Base-by-base conservation (phyloP, 805 yeast species). In the Candida boleticola region DNA sequence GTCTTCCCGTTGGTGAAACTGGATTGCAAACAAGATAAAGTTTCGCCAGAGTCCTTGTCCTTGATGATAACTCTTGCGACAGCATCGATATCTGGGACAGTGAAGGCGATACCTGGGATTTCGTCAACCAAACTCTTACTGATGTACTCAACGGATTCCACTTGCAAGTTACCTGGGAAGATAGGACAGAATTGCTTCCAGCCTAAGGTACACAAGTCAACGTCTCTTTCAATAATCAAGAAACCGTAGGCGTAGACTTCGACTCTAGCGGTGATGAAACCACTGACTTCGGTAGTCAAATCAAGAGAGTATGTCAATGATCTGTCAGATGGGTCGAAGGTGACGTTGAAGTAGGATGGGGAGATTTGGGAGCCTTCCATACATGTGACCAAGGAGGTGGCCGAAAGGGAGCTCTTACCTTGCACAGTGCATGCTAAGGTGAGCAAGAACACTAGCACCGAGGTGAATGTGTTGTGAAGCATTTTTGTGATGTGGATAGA, bases 101-200 rank as follows among this genome's bases (percentile, higher is more conserved):
- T 74, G 62, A 78, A 90, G 1, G 97, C 93, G 47, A 89, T 83
- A 9, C 86, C 89, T 0, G 97, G 97, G 49, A 90, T 78, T 57
- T 69, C 61, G 27, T 68, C 58, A 21, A 74, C 78, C 49, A 82
- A 79, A 16, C 55, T 51, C 9, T 64, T 52, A 16, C 79, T 62
- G 31, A 83, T 71, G 48, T 85, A 79, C 60, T 80, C 77, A 43
- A 83, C 66, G 18, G 93, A 80, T 49, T 85, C 83, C 39, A 90
- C 76, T 53, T 85, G 87, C 56, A 90, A 77, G 30, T 79, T 65
- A 25, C 97, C 97, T 0, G 97, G 90, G 52, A 73, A 81, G 26
- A 90, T 61, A 1, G 97, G 97, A 64, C 97, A 90, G 58, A 90
- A 86, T 66, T 90, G 95, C 57, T 84, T 85, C 85, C 95, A 83